Base-by-base conservation (phyloP, 129 eudicot genomes). In the Oenanthe sinensis region DNA sequence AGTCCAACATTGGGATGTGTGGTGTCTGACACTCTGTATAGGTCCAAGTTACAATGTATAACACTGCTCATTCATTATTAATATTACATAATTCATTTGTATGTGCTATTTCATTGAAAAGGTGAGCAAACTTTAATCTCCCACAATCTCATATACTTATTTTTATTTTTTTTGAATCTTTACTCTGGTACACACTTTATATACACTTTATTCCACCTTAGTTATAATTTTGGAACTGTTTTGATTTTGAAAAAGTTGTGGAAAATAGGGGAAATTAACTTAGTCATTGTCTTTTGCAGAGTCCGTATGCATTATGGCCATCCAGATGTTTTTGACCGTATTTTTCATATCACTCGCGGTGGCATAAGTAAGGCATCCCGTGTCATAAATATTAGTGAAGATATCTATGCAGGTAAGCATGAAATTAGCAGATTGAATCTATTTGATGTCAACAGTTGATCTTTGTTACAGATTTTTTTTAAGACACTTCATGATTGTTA, bases 241-340 rank as follows among this genome's bases (percentile, higher is more conserved):
- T 44, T 42, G 15, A 20, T 73, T 45, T 20, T 45, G 22, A 24
- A 24, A 49, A 16, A 44, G 28, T 10, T 15, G 28, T 22, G 30
- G 30, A 44, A 43, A 6, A 46, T 17, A 36, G 15, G 40, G 4
- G 63, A 30, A 4, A 50, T 65, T 44, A 65, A 78, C 36, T 78
- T 36, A 6, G 43, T 16, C 46, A 24, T 43, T 11, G 28, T 11
- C 26, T 85, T 42, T 83, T 86, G 87, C 97, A 95, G 97, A 86
- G 99, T 95, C 2, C 97, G 99, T 49, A 95, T 95, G 99, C 99
- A 95, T 84, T 95, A 95, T 85, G 99, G 98, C 28, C 97, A 95
- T 83, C 99, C 99, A 50, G 99, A 95, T 83, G 95, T 95, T 47
- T 95, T 95, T 81, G 99, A 95, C 78, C 91, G 99, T 26, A 87